Evolutionary conservation across 2,329 filamentous ascomycete species (phyloP).

Genomic region (Verticillium albo-atrum): DNA sequence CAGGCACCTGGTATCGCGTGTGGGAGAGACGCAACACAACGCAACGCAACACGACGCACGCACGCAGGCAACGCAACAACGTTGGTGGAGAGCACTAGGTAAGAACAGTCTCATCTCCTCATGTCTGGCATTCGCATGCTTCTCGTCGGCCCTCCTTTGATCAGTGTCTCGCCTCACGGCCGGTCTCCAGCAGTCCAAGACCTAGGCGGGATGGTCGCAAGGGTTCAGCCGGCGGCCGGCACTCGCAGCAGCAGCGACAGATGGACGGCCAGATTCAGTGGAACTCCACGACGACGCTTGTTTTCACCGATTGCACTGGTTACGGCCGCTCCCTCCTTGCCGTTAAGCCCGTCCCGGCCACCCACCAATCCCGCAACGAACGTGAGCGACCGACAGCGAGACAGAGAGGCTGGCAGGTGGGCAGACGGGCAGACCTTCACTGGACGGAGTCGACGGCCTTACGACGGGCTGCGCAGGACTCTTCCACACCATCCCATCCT

Average conservation of each 20-base stretch:
- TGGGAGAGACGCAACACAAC: background rate
- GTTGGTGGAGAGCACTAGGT: background rate
- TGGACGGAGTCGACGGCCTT: too few species aligned
- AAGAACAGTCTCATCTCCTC: background rate
- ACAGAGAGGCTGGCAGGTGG: background rate
- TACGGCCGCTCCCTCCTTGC: conserved; percentile 11
- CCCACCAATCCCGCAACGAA: background rate
- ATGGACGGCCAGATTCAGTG: conserved; percentile 8
- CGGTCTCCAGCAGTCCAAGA: background rate
- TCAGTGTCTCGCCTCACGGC: background rate
- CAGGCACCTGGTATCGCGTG: background rate
- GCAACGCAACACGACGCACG: background rate
- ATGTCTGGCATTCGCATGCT: background rate
- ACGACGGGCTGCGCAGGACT: background rate
- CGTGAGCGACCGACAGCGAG: background rate
- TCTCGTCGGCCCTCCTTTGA: background rate
- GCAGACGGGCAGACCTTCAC: too few species aligned
- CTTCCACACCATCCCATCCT: conserved; percentile 8
- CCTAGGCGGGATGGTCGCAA: conserved; percentile 10
- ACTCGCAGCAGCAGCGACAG: conserved; percentile 2
- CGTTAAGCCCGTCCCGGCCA: conserved; percentile 9
- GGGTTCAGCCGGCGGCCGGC: conserved; percentile 10
- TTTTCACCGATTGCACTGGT: conserved; percentile 10
- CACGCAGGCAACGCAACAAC: background rate
- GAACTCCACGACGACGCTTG: conserved; percentile 5